Evolutionary conservation across 208 protist genomes (phyloP), one percentile per base, ranked within the genome.

Genomic region (Leptomonas pyrrhocoris): DNA sequence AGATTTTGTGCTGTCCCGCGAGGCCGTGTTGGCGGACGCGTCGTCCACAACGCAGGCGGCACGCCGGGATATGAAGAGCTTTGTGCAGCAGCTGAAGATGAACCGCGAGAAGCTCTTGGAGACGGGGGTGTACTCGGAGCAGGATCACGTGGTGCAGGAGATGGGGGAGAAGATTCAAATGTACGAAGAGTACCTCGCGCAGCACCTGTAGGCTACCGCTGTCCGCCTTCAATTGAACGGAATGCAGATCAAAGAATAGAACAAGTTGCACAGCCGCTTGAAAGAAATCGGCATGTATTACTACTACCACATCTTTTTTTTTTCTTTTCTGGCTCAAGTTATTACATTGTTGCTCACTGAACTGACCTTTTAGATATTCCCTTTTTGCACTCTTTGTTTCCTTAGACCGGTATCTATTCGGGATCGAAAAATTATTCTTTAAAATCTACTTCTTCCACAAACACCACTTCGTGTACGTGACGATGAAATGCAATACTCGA

Each of bases 111-210:
- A 90, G 73, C 77, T 96, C 40, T 67, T 94, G 13, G 89, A 94
- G 40, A 94, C 92, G 0, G 88, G 89, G 13, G 92, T 94, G 63
- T 96, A 96, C 81, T 49, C 40, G 19, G 77, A 84, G 69, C 50
- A 69, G 25, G 79, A 95, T 46, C 51, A 68, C 13, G 79, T 96
- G 42, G 67, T 96, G 36, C 56, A 46, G 43, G 89, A 95, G 69
- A 96, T 96, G 92, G 77, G 60, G 9, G 83, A 93, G 43, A 96
- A 96, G 68, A 94, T 96, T 56, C 64, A 61, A 19, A 58, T 93
- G n/a, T 96, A 96, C 61, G 92, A 96, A 62, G 69, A 92, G 45
- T 94, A 94, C 60, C 68, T 83, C 36, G 48, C 57, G 0, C 56
- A 81, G 48, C 74, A 71, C n/a, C 34, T 7, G 19, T 60, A 56